A percentile compares a stretch with the other conserved stretches of the same genome.
Evolutionary conservation across 768 basidiomycete species (phyloP).

Genomic region (Trametes villosa): DNA sequence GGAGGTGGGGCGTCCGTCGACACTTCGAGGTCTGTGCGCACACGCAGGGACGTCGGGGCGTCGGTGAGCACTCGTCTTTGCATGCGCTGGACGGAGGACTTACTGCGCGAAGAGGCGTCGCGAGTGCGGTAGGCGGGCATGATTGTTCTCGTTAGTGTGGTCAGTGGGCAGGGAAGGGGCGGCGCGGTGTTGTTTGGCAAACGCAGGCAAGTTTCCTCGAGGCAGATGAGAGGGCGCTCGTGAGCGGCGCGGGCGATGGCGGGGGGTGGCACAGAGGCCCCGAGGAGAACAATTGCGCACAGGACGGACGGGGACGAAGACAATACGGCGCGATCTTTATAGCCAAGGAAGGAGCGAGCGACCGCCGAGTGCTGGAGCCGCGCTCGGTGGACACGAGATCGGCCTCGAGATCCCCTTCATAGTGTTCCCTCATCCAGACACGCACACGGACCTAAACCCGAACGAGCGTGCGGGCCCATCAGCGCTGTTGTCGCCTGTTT

Average conservation of each 20-base stretch:
- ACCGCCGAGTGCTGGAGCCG: constrained; percentile 29
- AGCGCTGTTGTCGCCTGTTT: constrained; percentile 26
- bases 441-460: constrained; percentile 29
- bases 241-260: constrained; percentile 45
- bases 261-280: constrained; percentile 56
- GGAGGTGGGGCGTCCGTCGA: constrained; percentile 59
- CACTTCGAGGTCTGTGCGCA: constrained; percentile 70
- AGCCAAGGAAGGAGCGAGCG: constrained; percentile 33
- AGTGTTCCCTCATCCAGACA: constrained; percentile 25
- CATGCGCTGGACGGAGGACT: constrained; percentile 28
- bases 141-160: constrained; percentile 44
- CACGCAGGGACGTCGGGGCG: constrained; percentile 21
- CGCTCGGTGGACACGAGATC: constrained; percentile 27
- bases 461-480: constrained; percentile 21
- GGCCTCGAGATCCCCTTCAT: constrained; percentile 29
- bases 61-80: constrained; percentile 8
- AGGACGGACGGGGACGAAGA: constrained; percentile 53
- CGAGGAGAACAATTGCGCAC: constrained; percentile 65
- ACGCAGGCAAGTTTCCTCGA: constrained; percentile 32
- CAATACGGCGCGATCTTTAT: constrained; percentile 39
- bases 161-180: constrained; percentile 31
- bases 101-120: constrained; percentile 63
- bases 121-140: constrained; percentile 84
- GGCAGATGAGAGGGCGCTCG: constrained; percentile 42
- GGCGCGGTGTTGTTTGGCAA: constrained; percentile 34